Conservation (phyloP, 78 protist genomes). For the Dictyostelium firmibasis region DNA sequence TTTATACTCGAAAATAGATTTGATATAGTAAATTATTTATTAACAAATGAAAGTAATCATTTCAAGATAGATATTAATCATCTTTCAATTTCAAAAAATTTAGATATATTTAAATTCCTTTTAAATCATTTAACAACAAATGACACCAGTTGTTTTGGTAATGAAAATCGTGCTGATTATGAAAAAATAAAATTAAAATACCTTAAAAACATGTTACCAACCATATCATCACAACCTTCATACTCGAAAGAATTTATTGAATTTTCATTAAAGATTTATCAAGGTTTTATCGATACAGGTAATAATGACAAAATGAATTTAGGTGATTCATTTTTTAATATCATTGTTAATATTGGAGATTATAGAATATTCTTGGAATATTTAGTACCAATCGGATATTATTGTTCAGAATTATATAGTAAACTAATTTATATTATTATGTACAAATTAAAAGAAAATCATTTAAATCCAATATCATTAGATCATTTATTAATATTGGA, state of each 20-base stretch:
- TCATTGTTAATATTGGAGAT: background rate
- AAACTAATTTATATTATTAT: background rate
- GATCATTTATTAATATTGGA: background rate
- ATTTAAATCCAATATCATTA: background rate
- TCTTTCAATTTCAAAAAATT: background rate
- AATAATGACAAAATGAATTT: background rate
- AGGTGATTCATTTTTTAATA: background rate
- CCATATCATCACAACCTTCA: background rate
- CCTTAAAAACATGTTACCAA: background rate
- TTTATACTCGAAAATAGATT: background rate
- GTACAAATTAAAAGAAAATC: background rate
- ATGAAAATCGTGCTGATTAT: no score
- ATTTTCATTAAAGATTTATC: background rate
- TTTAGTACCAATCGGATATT: background rate
- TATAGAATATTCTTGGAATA: background rate
- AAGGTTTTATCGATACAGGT: background rate
- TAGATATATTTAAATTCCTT: background rate
- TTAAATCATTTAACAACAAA: background rate
- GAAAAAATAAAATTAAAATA: background rate
- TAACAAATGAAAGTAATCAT: background rate
- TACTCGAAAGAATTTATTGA: background rate
- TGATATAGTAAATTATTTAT: background rate
- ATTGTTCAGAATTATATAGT: background rate
- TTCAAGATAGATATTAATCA: background rate
- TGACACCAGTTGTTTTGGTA: no score